phyloP scores from a whole-genome alignment of 768 basidiomycete species.

The Daedaleopsis nitida region DNA sequence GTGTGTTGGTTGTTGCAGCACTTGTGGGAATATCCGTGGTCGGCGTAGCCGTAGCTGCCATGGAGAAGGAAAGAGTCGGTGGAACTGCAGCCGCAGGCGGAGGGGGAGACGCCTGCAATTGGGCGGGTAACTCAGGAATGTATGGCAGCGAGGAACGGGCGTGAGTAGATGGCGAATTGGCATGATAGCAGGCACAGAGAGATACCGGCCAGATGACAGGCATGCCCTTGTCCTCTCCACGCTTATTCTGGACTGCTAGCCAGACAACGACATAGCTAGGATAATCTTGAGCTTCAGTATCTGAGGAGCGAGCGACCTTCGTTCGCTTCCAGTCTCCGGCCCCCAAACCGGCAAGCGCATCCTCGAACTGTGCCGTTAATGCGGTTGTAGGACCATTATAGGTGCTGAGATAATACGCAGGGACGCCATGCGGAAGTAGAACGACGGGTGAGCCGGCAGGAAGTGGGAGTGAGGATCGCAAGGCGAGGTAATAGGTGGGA shows the following conservation, averaged over 20 bases:
- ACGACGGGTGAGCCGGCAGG: slow-evolving; percentile 66
- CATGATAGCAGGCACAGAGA: slow-evolving; percentile 54
- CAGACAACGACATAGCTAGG: slow-evolving; percentile 65
- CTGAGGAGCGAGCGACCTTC: neutral
- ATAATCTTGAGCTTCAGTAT: neutral
- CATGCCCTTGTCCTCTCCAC: slow-evolving; percentile 80
- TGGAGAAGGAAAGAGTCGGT: slow-evolving; percentile 8
- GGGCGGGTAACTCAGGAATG: slow-evolving; percentile 65
- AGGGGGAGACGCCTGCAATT: slow-evolving; percentile 57
- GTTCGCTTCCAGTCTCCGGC: slow-evolving; percentile 49
- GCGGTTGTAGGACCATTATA: slow-evolving; percentile 69
- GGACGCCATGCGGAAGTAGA: slow-evolving; percentile 69
- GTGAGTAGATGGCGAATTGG: slow-evolving; percentile 37
- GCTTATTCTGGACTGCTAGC: slow-evolving; percentile 74
- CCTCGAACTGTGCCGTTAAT: slow-evolving; percentile 62
- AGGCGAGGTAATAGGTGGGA: slow-evolving; percentile 58
- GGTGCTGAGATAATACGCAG: slow-evolving; percentile 72
- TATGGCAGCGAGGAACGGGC: slow-evolving; percentile 48
- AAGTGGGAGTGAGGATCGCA: slow-evolving; percentile 43
- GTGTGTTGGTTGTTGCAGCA: slow-evolving; percentile 4
- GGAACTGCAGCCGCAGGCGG: slow-evolving; percentile 34
- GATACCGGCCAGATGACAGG: slow-evolving; percentile 70
- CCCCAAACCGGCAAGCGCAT: slow-evolving; percentile 64
- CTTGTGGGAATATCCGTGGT: slow-evolving; percentile 8
- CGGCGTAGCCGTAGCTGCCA: slow-evolving; percentile 7